A percentile compares a stretch with the other conserved stretches of the same genome.
Conservation (phyloP, 2,329 filamentous ascomycete genomes). For the Metarhizium robertsii region DNA sequence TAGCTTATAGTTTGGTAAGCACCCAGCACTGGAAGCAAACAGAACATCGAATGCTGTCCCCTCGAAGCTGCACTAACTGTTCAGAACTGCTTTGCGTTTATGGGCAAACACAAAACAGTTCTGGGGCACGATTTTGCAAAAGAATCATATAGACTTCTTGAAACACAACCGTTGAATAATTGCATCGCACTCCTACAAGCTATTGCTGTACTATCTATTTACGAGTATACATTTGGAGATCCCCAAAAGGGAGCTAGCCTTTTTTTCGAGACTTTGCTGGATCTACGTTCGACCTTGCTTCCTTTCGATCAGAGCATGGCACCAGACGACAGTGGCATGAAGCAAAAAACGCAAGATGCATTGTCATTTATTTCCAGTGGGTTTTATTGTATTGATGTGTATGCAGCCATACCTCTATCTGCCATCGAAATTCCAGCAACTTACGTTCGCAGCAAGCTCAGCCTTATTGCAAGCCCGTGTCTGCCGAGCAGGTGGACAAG, state of each 20-base stretch:
- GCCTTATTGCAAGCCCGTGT: background rate
- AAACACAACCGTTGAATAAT: background rate
- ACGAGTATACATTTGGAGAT: slow-evolving; percentile 9
- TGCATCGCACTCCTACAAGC: slow-evolving; percentile 12
- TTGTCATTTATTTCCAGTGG: slow-evolving; percentile 12
- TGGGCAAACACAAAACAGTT: background rate
- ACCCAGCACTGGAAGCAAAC: background rate
- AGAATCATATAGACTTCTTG: background rate
- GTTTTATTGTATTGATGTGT: slow-evolving; percentile 14
- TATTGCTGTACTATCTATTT: slow-evolving; percentile 11
- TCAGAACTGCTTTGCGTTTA: background rate
- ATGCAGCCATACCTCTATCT: background rate
- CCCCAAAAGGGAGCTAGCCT: background rate
- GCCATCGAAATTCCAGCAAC: background rate
- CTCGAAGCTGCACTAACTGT: background rate
- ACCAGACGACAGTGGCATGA: background rate
- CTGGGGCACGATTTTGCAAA: background rate
- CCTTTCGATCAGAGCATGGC: background rate
- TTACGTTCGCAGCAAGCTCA: background rate
- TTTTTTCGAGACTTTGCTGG: background rate
- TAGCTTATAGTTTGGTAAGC: slow-evolving; percentile 13
- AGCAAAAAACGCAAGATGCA: slow-evolving; percentile 4
- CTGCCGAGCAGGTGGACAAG: background rate
- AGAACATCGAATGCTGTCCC: background rate
- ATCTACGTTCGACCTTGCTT: background rate